Base-by-base conservation (phyloP, 495 filamentous ascomycete genomes). In the Ascodesmis nigricans region DNA sequence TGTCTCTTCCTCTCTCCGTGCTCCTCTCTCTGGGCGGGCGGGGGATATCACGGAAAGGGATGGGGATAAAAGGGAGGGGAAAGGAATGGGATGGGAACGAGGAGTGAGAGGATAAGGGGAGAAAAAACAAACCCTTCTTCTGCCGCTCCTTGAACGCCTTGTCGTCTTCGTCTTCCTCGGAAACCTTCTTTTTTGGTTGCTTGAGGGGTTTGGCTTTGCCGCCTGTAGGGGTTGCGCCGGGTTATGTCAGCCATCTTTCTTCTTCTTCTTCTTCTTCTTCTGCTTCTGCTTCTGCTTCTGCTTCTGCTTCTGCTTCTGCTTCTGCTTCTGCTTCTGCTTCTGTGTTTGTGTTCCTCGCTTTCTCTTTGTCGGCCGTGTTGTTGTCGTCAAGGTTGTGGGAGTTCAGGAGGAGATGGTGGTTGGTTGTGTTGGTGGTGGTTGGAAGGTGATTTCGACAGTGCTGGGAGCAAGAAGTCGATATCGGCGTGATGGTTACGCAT, bases 191-290 rank as follows among this genome's bases (percentile, higher is more conserved):
- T 38, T 52, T 52, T 2, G 49, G 49, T 10, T 33, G 34, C 44
- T 52, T 52, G 45, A 52, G 43, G 27, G 49, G 49, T 32, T 52
- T 52, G 9, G 47, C 47, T 41, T 52, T 52, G 26, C 49, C 49
- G 23, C 49, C 49, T 52, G 15, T 30, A n/a, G n/a, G n/a, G n/a
- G n/a, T n/a, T n/a, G n/a, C n/a, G n/a, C n/a, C n/a, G n/a, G n/a
- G n/a, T n/a, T n/a, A n/a, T n/a, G n/a, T n/a, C n/a, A n/a, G n/a
- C n/a, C n/a, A n/a, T n/a, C n/a, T n/a, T n/a, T n/a, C n/a, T n/a
- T n/a, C n/a, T n/a, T n/a, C n/a, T n/a, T n/a, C n/a, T n/a, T n/a
- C n/a, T n/a, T n/a, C n/a, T n/a, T n/a, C n/a, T n/a, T n/a, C n/a
- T n/a, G n/a, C n/a, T n/a, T n/a, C n/a, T n/a, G n/a, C n/a, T n/a